A percentile compares a stretch with the other conserved stretches of the same genome.
phyloP scores from a whole-genome alignment of 1,284 basidiomycete genomes.

The Ganoderma resinaceum region DNA sequence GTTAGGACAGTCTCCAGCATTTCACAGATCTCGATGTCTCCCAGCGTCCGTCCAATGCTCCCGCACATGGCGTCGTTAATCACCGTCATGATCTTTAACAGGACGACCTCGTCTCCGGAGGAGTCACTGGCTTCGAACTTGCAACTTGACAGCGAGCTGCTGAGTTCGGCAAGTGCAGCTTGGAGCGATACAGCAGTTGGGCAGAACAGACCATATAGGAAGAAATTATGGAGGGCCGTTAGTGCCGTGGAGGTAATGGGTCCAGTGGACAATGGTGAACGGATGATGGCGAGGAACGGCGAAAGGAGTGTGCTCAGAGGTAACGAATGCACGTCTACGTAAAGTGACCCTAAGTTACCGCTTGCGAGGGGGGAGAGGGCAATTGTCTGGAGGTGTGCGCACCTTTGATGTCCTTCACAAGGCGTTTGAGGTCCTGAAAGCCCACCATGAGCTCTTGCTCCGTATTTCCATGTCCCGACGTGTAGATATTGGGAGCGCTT shows the following conservation, averaged over 20 bases:
- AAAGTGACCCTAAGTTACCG: neutral
- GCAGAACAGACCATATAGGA: slow-evolving; percentile 78
- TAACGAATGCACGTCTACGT: slow-evolving; percentile 62
- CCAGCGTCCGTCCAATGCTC: slow-evolving; percentile 70
- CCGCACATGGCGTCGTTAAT: slow-evolving; percentile 87
- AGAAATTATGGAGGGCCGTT: slow-evolving; percentile 87
- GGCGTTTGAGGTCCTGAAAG: slow-evolving; percentile 87
- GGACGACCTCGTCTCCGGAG: slow-evolving; percentile 94
- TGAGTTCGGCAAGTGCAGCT: slow-evolving; percentile 82
- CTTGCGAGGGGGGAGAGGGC: no score
- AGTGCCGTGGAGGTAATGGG: slow-evolving; percentile 93
- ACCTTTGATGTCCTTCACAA: slow-evolving; percentile 80
- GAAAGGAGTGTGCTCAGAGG: slow-evolving; percentile 71
- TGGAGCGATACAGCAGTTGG: slow-evolving; percentile 59
- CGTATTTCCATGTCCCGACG: slow-evolving; percentile 55
- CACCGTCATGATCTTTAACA: slow-evolving; percentile 91
- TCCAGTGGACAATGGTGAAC: slow-evolving; percentile 92
- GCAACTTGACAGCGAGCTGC: slow-evolving; percentile 92
- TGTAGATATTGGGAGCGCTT: slow-evolving; percentile 44
- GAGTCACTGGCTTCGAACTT: slow-evolving; percentile 98
- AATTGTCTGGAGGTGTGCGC: slow-evolving; percentile 35
- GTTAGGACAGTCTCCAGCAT: slow-evolving; percentile 98
- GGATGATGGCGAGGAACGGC: slow-evolving; percentile 93
- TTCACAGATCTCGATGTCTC: slow-evolving; percentile 96
- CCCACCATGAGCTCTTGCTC: slow-evolving; percentile 89